Conservation (phyloP, 371 early-diverging fungal species). For the Mucor indicus region DNA sequence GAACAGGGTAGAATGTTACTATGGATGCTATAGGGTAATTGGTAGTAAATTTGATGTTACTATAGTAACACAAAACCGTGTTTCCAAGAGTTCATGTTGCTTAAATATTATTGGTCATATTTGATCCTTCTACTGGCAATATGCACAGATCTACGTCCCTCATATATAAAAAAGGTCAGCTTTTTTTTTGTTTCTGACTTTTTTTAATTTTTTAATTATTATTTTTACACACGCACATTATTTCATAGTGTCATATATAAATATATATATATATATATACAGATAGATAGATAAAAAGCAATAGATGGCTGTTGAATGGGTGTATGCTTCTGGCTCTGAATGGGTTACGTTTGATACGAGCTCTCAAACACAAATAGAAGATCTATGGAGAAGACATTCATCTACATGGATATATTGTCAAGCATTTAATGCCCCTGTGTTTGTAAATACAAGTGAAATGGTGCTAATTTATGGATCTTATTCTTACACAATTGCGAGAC, state of each 20-base stretch:
- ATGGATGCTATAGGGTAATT: too few relatives aligned
- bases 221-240: too few relatives aligned
- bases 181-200: background rate
- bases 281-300: background rate
- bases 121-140: too few relatives aligned
- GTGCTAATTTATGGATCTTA: background rate
- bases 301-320: conserved; percentile 11
- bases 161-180: too few relatives aligned
- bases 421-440: conserved; percentile 2
- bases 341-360: conserved; percentile 9
- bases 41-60: too few relatives aligned
- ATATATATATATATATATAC: background rate
- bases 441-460: conserved; percentile 8
- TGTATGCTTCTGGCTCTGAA: conserved; percentile 11
- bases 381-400: background rate
- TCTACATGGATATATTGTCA: conserved; percentile 6
- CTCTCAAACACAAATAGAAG: conserved; percentile 3
- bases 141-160: too few relatives aligned
- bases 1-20: too few relatives aligned
- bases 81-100: too few relatives aligned
- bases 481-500: conserved; percentile 8
- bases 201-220: background rate
- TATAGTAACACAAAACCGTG: too few relatives aligned
- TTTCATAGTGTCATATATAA: background rate
- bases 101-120: too few relatives aligned